Conservation (phyloP, 495 filamentous ascomycete genomes). For the Penicillium robsamsonii region DNA sequence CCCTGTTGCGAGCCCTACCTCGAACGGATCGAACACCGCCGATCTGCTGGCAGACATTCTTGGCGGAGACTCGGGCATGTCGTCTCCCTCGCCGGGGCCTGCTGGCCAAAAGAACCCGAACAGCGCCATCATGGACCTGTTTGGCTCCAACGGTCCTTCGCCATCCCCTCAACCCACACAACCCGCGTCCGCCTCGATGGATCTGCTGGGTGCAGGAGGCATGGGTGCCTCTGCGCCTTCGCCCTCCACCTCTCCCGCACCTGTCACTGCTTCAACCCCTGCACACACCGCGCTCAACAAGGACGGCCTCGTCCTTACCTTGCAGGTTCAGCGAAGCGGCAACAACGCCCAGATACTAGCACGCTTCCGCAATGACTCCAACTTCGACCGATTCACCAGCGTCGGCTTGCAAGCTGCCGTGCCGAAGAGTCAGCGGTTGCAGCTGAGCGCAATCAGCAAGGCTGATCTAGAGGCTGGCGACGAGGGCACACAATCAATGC, state of each 20-base stretch:
- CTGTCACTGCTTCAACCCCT: conserved; percentile 36
- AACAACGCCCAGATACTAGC: conserved; percentile 70
- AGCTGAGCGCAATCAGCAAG: conserved; percentile 81
- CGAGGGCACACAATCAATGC: conserved; percentile 87
- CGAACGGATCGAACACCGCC: conserved; percentile 72
- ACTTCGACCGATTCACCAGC: conserved; percentile 59
- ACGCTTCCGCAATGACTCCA: conserved; percentile 75
- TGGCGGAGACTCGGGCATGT: conserved; percentile 46
- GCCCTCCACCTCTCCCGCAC: conserved; percentile 37
- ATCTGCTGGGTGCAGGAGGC: conserved; percentile 43
- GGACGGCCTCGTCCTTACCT: conserved; percentile 74
- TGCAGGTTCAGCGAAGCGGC: conserved; percentile 78
- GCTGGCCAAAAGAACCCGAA: conserved; percentile 52
- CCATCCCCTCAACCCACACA: conserved; percentile 37
- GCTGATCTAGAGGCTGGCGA: conserved; percentile 70
- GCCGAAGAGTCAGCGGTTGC: conserved; percentile 89
- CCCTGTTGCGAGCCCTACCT: conserved; percentile 47
- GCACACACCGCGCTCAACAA: conserved; percentile 77
- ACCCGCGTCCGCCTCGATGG: conserved; percentile 44
- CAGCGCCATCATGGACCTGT: conserved; percentile 86
- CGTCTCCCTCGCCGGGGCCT: conserved; percentile 56
- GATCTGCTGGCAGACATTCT: conserved; percentile 87
- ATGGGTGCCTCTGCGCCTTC: conserved; percentile 45
- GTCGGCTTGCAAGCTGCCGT: conserved; percentile 91
- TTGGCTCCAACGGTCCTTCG: conserved; percentile 43